A percentile compares a stretch with the other conserved stretches of the same genome.
phyloP scores from a whole-genome alignment of 2,329 filamentous ascomycete genomes.

The Alternaria panax region DNA sequence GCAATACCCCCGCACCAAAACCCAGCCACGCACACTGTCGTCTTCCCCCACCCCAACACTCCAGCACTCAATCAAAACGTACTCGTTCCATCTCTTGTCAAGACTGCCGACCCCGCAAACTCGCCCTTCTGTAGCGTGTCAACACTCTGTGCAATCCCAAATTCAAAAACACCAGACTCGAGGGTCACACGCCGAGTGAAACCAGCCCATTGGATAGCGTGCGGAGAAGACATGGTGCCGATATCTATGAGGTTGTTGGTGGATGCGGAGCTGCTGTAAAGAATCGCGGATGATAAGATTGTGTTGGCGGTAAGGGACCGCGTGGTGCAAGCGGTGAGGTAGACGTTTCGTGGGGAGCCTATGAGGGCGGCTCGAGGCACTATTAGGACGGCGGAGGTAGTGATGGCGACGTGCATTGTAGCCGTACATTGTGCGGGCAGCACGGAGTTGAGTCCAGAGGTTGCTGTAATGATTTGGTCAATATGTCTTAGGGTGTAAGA shows the following conservation, averaged over 20 bases:
- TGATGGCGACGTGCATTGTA: neutral
- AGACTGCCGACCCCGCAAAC: constrained; percentile 22
- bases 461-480: neutral
- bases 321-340: constrained; percentile 23
- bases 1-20: constrained; percentile 29
- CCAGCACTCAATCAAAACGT: constrained; percentile 15
- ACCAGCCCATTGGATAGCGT: constrained; percentile 9
- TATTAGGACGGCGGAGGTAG: neutral
- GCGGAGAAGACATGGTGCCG: constrained; percentile 5
- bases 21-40: constrained; percentile 21
- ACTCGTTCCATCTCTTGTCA: constrained; percentile 14
- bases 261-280: constrained; percentile 16
- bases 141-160: constrained; percentile 20
- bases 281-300: constrained; percentile 16
- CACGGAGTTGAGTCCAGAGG: neutral
- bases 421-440: neutral
- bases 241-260: constrained; percentile 10
- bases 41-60: constrained; percentile 7
- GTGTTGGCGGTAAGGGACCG: constrained; percentile 6
- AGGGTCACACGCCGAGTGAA: constrained; percentile 10
- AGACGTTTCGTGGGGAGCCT: constrained; percentile 18
- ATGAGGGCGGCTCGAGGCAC: neutral
- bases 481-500: neutral
- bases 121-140: constrained; percentile 16
- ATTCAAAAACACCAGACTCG: constrained; percentile 8